phyloP scores from a whole-genome alignment of 2,329 filamentous ascomycete species.

The Bipolaris oryzae region DNA sequence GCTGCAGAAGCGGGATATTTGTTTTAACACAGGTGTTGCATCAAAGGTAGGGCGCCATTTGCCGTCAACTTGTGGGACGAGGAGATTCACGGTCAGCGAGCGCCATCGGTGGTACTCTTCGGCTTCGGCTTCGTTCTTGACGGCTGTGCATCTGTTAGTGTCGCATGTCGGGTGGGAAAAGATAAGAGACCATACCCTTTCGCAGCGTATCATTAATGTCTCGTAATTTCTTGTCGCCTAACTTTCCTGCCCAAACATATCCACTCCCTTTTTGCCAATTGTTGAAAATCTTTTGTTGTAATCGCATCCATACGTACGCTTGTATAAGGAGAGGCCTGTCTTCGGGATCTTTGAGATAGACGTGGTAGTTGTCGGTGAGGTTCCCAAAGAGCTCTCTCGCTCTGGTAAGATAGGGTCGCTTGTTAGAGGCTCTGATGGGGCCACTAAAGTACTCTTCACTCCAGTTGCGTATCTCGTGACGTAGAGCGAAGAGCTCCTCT shows the following conservation, averaged over 20 bases:
- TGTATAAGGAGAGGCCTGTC: constrained; percentile 47
- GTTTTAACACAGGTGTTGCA: constrained; percentile 42
- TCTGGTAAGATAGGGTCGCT: constrained; percentile 40
- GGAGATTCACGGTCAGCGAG: constrained; percentile 43
- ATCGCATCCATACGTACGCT: constrained; percentile 43
- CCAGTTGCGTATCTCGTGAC: constrained; percentile 45
- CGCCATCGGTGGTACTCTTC: constrained; percentile 48
- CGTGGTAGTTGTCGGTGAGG: constrained; percentile 42
- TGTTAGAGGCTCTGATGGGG: constrained; percentile 31
- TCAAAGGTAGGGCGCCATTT: constrained; percentile 47
- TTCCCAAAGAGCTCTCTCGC: constrained; percentile 42
- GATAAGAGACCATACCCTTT: constrained; percentile 32
- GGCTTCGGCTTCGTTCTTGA: constrained; percentile 45
- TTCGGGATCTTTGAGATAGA: constrained; percentile 40
- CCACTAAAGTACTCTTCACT: constrained; percentile 46
- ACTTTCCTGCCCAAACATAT: constrained; percentile 47
- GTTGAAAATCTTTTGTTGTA: constrained; percentile 48
- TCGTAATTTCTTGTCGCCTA: constrained; percentile 46
- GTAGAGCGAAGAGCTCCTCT: constrained; percentile 43
- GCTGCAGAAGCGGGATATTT: constrained; percentile 40
- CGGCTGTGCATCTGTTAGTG: constrained; percentile 33
- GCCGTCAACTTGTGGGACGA: constrained; percentile 46
- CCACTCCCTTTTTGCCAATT: constrained; percentile 44
- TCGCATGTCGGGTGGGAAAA: background rate
- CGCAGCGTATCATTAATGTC: constrained; percentile 46